Conservation (phyloP, 2,329 filamentous ascomycete genomes). For the Fusarium succisae region DNA sequence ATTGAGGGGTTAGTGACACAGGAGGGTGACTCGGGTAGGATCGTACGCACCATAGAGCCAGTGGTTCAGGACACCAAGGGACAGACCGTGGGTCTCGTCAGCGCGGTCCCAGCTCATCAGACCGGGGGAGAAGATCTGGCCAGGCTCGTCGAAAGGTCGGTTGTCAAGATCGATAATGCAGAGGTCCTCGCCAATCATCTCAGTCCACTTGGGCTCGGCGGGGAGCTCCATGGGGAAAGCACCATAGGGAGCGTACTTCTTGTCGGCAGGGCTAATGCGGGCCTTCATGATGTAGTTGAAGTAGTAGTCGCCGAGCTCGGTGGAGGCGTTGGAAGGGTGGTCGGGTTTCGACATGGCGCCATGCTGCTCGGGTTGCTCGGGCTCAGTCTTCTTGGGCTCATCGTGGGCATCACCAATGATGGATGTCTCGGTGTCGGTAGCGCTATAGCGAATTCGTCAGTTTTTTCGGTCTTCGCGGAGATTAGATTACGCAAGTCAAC, state of each 20-base stretch:
- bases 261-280: conserved; percentile 38
- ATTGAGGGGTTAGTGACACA: conserved; percentile 31
- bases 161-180: conserved; percentile 59
- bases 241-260: conserved; percentile 45
- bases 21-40: neutral
- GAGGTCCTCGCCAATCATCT: conserved; percentile 50
- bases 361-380: conserved; percentile 1
- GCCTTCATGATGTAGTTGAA: conserved; percentile 46
- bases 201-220: conserved; percentile 44
- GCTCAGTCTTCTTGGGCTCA: conserved; percentile 10
- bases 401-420: conserved; percentile 21
- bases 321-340: conserved; percentile 24
- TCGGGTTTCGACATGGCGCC: conserved; percentile 29
- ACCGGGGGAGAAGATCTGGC: conserved; percentile 48
- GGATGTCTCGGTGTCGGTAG: conserved; percentile 37
- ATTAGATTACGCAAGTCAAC: neutral
- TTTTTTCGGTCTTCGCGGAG: neutral
- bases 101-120: conserved; percentile 51
- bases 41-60: conserved; percentile 52
- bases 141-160: conserved; percentile 49
- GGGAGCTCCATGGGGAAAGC: conserved; percentile 47
- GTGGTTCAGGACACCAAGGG: conserved; percentile 55
- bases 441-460: conserved; percentile 18
- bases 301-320: conserved; percentile 46
- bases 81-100: conserved; percentile 48